Base-by-base conservation (phyloP, 1,284 basidiomycete species). In the Cutaneotrichosporon cavernicola region DNA sequence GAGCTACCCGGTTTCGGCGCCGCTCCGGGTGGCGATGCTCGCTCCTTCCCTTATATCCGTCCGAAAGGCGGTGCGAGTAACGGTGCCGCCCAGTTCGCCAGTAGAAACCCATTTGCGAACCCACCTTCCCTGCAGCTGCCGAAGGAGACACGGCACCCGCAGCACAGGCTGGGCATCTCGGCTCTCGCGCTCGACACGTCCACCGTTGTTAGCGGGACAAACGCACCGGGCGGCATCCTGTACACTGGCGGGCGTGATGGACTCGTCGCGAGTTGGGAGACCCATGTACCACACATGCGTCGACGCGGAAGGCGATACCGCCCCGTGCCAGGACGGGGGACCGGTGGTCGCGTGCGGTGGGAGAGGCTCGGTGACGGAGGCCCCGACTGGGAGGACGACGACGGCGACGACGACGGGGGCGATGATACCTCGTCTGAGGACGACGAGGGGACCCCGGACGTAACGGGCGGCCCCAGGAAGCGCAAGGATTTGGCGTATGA, bases 241-340 rank as follows among this genome's bases (percentile, higher is more conserved):
- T 98, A 98, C 78, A 90, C 92, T 1, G 95, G 90, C 32, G 95
- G 93, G 11, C 84, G 94, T 59, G 96, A 99, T 81, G 96, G 97
- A 0, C 84, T 96, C 40, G 84, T 98, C 43, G 89, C 92, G 51
- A 87, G 89, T 3, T 98, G 95, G 93, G 93, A 99, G 76, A 83
- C 98, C 14, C 87, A 85, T 8, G 81, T 97, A 13, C 83, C 87
- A 1, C 88, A 89, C 83, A 80, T 73, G 47, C 73, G 81, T 65
- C 75, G 77, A 30, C 70, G 82, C 49, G 71, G 74, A 16, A 75
- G 73, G 9, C 83, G 84, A 62, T 82, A 81, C 61, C 65, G 74
- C 60, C 51, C 66, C 62, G 56, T 70, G 43, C 70, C 74, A 30
- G 70, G 72, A 31, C 56, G 58, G 3, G 66, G 73, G 63, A 71